Evolutionary conservation across 148 eudicot species (phyloP).

Genomic region (Silene uniflora): DNA sequence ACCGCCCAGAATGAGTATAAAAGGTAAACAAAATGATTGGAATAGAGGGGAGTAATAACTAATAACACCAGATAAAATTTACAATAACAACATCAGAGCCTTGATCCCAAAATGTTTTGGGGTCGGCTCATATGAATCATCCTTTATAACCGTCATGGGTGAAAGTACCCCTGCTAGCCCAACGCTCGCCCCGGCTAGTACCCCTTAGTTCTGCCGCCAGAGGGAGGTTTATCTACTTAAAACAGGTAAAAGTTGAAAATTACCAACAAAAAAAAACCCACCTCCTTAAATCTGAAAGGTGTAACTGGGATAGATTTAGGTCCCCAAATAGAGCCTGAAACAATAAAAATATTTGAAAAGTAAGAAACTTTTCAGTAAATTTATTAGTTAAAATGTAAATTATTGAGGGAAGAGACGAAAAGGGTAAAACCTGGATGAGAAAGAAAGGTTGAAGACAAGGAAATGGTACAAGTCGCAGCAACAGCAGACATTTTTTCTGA

Average conservation of each 20-base stretch:
- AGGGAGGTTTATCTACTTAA: too few species aligned
- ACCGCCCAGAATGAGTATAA: too few species aligned
- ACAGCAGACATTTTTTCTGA: conserved; percentile 15
- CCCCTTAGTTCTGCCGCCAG: too few species aligned
- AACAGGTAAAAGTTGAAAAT: too few species aligned
- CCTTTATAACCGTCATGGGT: too few species aligned
- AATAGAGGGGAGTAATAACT: too few species aligned
- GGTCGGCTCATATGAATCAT: too few species aligned
- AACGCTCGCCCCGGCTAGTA: too few species aligned
- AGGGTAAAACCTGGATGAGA: conserved; percentile 21
- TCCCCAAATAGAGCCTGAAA: conserved; percentile 29
- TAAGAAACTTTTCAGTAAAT: not conserved
- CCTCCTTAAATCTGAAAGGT: conserved; percentile 23
- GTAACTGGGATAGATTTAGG: conserved; percentile 11
- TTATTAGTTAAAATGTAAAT: not conserved
- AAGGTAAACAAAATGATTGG: not conserved
- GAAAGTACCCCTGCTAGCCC: too few species aligned
- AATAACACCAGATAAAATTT: too few species aligned
- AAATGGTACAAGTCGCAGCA: conserved; percentile 22
- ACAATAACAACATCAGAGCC: too few species aligned
- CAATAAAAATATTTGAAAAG: not conserved
- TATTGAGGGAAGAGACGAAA: not conserved
- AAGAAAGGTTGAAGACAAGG: conserved; percentile 24
- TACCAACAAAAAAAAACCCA: conserved; percentile 7
- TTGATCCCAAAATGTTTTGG: too few species aligned